phyloP scores from a whole-genome alignment of 2,329 filamentous ascomycete species.

The Endocalyx cinctus region DNA sequence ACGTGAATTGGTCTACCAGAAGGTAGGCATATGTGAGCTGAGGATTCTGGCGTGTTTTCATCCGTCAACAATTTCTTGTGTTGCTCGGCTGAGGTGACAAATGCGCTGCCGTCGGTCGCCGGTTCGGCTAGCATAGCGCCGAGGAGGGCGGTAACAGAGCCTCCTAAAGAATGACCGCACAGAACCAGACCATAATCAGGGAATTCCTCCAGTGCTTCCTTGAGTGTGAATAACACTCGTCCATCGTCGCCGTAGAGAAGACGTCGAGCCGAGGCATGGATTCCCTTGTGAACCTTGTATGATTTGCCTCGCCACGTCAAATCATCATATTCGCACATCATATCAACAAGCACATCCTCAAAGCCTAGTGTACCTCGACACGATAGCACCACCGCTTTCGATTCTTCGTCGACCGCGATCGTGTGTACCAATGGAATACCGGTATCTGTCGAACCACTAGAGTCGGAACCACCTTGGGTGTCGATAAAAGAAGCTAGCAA shows the following conservation, averaged over 20 bases:
- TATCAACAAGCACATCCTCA: constrained; percentile 68
- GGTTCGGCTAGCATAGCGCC: constrained; percentile 68
- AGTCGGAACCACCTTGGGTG: constrained; percentile 61
- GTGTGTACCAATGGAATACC: constrained; percentile 70
- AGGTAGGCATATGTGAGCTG: constrained; percentile 49
- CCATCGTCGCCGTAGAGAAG: constrained; percentile 65
- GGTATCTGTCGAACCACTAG: constrained; percentile 58
- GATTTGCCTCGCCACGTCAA: constrained; percentile 57
- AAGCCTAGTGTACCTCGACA: constrained; percentile 69
- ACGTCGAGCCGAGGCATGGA: constrained; percentile 65
- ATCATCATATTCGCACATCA: constrained; percentile 70
- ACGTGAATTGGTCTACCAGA: constrained; percentile 69
- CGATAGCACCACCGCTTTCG: constrained; percentile 67
- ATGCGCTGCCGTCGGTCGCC: constrained; percentile 48
- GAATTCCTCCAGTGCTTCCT: constrained; percentile 61
- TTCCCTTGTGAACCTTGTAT: constrained; percentile 70
- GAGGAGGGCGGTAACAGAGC: constrained; percentile 64
- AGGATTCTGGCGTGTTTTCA: constrained; percentile 11
- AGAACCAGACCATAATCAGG: constrained; percentile 66
- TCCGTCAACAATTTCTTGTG: constrained; percentile 37
- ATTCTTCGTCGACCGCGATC: constrained; percentile 66
- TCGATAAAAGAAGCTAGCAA: constrained; percentile 69
- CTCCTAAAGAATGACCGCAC: constrained; percentile 66
- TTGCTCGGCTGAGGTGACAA: constrained; percentile 55
- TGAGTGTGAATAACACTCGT: constrained; percentile 61